Evolutionary conservation across 148 eudicot species (phyloP), one percentile per base, ranked within the genome.

Genomic region (Polygonum aviculare): DNA sequence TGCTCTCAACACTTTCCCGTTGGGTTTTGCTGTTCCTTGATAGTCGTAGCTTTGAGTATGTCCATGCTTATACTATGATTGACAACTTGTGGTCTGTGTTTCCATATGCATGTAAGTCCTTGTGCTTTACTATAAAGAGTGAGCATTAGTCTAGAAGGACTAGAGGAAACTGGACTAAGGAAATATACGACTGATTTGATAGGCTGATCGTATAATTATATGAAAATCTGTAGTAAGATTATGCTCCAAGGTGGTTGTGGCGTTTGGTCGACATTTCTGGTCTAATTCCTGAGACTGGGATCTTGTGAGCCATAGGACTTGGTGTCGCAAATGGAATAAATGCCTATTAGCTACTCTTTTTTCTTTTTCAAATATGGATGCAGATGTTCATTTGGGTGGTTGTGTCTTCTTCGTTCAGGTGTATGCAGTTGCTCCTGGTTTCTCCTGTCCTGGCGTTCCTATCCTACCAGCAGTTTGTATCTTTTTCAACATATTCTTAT

Each of bases 401-500:
- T 31, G 69, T 26, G 40, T 63, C 40, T 35, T 67, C 44, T 72
- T 51, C 8, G 39, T 41, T 40, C 91, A 94, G 98, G 89, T 38
- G 47, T 94, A 91, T 77, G 26, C 77, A 2, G 75, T 59, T 45
- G 82, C 92, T 74, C 81, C 87, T 19, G 96, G 98, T 39, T 94
- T 94, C 79, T 90, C 91, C 48, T 94, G 98, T 82, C 98, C 98
- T 26, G 87, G 91, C 81, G 90, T 94, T 80, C 98, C 98, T 19
- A 78, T 92, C 79, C 78, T 94, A 52, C 98, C 98, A 21, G 88
- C 96, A 76, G 72, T 88, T 73, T 90, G 96, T 89, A 89, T 94
- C 75, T 92, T 90, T 79, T 77, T 92, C 86, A 94, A 94, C 84
- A 90, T 94, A 47, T 94, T 94, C 85, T 82, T 94, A 70, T 89